Conservation (phyloP, 805 yeast genomes). For the Candida nanaspora region DNA sequence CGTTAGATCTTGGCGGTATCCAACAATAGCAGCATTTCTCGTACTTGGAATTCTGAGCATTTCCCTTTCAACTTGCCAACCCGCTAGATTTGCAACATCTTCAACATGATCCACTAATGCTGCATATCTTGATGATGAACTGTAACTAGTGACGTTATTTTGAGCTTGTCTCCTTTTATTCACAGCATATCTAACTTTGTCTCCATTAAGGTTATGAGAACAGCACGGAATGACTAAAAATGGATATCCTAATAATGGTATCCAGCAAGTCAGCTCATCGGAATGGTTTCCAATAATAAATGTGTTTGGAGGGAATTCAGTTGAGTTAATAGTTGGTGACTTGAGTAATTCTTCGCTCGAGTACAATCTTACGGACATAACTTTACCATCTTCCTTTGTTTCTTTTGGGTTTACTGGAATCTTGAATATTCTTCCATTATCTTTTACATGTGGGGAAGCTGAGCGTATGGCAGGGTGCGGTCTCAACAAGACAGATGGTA, state of each 20-base stretch:
- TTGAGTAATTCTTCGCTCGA: slow-evolving; percentile 44
- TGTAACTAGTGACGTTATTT: slow-evolving; percentile 17
- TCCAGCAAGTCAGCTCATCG: slow-evolving; percentile 94
- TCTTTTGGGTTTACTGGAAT: slow-evolving; percentile 29
- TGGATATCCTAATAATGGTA: slow-evolving; percentile 80
- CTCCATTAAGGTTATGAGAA: slow-evolving; percentile 80
- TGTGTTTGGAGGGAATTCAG: slow-evolving; percentile 62
- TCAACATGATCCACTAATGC: slow-evolving; percentile 83
- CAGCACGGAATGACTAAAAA: slow-evolving; percentile 94
- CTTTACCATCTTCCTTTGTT: slow-evolving; percentile 6
- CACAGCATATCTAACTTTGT: slow-evolving; percentile 56
- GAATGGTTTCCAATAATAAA: slow-evolving; percentile 92
- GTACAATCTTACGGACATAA: slow-evolving; percentile 47
- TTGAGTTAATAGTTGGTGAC: slow-evolving; percentile 50
- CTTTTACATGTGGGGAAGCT: slow-evolving; percentile 45
- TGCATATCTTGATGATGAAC: slow-evolving; percentile 63
- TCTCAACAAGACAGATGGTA: slow-evolving; percentile 68
- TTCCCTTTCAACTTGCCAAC: slow-evolving; percentile 83
- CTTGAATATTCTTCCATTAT: slow-evolving; percentile 57
- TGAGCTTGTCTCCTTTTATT: slow-evolving; percentile 19
- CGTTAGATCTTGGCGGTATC: slow-evolving; percentile 31
- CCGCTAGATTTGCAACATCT: slow-evolving; percentile 54
- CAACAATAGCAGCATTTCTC: slow-evolving; percentile 84
- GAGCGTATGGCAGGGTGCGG: slow-evolving; percentile 59
- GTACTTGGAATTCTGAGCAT: slow-evolving; percentile 92